phyloP scores from a whole-genome alignment of 208 protist species.

The Trypanosoma platydactyli region DNA sequence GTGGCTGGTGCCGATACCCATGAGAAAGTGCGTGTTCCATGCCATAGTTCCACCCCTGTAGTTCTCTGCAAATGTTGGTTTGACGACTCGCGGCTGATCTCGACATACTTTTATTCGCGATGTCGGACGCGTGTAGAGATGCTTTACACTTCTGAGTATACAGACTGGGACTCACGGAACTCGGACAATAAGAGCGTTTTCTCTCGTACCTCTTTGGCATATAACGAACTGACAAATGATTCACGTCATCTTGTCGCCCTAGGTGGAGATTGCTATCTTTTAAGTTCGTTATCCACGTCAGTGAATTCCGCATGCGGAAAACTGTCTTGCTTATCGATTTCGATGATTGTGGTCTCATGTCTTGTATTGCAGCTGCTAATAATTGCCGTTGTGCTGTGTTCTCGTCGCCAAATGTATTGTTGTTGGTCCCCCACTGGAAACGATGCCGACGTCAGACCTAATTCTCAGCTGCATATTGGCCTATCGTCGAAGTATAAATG shows the following conservation, averaged over 20 bases:
- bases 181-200: conserved; percentile 2
- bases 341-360: conserved; percentile 11
- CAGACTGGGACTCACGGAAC: background rate
- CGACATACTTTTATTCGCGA: background rate
- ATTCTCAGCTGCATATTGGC: background rate
- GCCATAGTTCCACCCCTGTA: background rate
- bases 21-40: too few relatives aligned
- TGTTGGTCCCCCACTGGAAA: background rate
- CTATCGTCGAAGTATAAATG: background rate
- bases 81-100: background rate
- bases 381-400: conserved; percentile 2
- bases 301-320: background rate
- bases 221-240: conserved; percentile 15
- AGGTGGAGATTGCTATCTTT: conserved; percentile 8
- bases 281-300: background rate
- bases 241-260: conserved; percentile 5
- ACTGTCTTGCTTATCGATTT: conserved; percentile 1
- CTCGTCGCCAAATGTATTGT: background rate
- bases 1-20: too few relatives aligned
- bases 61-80: conserved; percentile 4
- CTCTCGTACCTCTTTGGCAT: conserved; percentile 5
- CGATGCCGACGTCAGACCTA: background rate
- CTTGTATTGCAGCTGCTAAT: conserved; percentile 1
- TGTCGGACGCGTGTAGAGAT: conserved; percentile 1
- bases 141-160: background rate